Conservation (phyloP, 2,329 filamentous ascomycete species). For the Aspergillus melleus region DNA sequence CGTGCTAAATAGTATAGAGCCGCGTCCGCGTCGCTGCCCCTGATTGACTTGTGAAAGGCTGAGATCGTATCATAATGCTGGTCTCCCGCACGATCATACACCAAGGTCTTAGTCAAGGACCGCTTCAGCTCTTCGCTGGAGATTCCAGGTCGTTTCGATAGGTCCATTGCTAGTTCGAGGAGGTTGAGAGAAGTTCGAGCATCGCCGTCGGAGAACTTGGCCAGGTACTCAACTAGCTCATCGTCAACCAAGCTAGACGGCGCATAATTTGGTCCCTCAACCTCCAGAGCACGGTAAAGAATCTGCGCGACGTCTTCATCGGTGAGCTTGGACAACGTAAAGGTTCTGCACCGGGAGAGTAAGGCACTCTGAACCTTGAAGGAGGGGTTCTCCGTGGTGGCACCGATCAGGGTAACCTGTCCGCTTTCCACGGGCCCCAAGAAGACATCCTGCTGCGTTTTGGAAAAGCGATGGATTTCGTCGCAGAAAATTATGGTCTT, state of each 20-base stretch:
- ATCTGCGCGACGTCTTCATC: conserved; percentile 73
- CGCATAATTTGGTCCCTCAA: conserved; percentile 56
- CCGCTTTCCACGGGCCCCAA: conserved; percentile 88
- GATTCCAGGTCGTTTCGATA: conserved; percentile 64
- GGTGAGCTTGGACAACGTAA: conserved; percentile 75
- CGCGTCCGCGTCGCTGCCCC: conserved; percentile 82
- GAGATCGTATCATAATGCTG: conserved; percentile 98
- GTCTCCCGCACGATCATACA: conserved; percentile 93
- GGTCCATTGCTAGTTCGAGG: conserved; percentile 81
- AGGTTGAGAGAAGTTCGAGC: conserved; percentile 90
- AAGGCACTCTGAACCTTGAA: conserved; percentile 90
- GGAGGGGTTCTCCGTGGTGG: conserved; percentile 94
- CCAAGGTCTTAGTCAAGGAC: conserved; percentile 83
- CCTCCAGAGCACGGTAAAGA: conserved; percentile 69
- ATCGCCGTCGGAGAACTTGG: conserved; percentile 86
- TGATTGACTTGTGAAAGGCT: conserved; percentile 93
- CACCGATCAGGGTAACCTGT: conserved; percentile 86
- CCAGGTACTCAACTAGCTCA: conserved; percentile 76
- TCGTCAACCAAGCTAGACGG: conserved; percentile 65
- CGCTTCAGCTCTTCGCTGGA: conserved; percentile 77
- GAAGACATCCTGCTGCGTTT: conserved; percentile 93
- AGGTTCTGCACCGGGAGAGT: conserved; percentile 85
- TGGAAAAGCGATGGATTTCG: conserved; percentile 90
- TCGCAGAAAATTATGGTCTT: conserved; percentile 98
- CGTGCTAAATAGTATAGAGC: conserved; percentile 91